Percentiles rank a stretch among this genome's conserved stretches.
Evolutionary conservation across 306 rosid genomes (phyloP).

Genomic region (Quercus mongolica): DNA sequence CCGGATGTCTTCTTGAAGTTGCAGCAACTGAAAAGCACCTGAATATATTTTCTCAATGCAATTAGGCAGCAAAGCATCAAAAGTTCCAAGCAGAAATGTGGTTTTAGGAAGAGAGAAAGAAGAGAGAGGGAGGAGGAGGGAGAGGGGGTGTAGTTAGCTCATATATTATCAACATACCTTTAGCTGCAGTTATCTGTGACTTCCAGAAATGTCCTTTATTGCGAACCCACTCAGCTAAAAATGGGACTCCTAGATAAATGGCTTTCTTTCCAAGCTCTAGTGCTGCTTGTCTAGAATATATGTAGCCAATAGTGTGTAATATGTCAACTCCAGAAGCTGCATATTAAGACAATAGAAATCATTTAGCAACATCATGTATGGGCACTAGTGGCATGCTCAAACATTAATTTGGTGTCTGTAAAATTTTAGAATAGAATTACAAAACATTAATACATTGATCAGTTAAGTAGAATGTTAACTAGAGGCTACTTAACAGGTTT

Average conservation of each 20-base stretch:
- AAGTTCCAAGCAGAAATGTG: not conserved
- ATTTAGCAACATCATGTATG: not conserved
- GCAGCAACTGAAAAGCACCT: slow-evolving; percentile 85
- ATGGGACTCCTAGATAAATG: slow-evolving; percentile 83
- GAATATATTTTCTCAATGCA: slow-evolving; percentile 20
- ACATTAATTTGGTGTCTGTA: too few species aligned
- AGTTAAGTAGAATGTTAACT: not conserved
- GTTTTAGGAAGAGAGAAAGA: too few species aligned
- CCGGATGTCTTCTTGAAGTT: slow-evolving; percentile 75
- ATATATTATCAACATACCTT: slow-evolving; percentile 39
- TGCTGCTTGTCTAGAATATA: slow-evolving; percentile 92
- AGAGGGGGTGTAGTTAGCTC: too few species aligned
- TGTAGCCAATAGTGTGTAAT: slow-evolving; percentile 75
- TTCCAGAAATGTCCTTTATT: slow-evolving; percentile 92
- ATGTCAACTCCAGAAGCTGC: slow-evolving; percentile 78
- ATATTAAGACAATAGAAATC: slow-evolving; percentile 16
- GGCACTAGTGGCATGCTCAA: too few species aligned
- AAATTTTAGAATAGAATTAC: not conserved
- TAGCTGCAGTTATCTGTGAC: slow-evolving; percentile 88
- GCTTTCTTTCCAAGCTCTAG: slow-evolving; percentile 93
- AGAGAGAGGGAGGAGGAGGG: too few species aligned
- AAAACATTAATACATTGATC: not conserved
- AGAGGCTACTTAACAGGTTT: not conserved
- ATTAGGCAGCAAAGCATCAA: slow-evolving; percentile 17
- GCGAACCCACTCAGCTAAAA: slow-evolving; percentile 91